Conservation (phyloP, 192 early-diverging fungal species). For the Chytriomyces confervae region DNA sequence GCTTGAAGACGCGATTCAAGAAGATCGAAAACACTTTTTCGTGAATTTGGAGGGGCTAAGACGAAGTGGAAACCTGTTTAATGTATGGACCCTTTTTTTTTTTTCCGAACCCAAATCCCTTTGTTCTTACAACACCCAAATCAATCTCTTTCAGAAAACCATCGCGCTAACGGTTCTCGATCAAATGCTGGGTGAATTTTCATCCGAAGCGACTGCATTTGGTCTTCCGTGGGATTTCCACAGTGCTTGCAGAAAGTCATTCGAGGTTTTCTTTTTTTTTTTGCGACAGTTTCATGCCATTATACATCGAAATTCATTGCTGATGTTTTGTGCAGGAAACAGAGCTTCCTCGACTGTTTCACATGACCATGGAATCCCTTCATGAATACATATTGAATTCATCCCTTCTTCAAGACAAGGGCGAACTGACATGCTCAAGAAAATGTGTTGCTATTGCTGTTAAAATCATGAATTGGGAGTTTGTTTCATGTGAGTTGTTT, state of each 20-base stretch:
- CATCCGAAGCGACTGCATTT: slow-evolving; percentile 34
- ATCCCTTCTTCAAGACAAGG: slow-evolving; percentile 3
- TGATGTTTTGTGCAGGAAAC: slow-evolving; percentile 24
- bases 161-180: slow-evolving; percentile 30
- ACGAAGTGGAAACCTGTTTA: slow-evolving; percentile 8
- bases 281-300: too few relatives aligned
- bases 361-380: slow-evolving; percentile 30
- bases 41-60: slow-evolving; percentile 11
- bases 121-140: too few relatives aligned
- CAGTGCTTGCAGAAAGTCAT: slow-evolving; percentile 19
- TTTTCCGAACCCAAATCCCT: not conserved
- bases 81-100: slow-evolving; percentile 3
- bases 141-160: too few relatives aligned
- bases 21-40: slow-evolving; percentile 7
- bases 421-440: slow-evolving; percentile 13
- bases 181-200: slow-evolving; percentile 37
- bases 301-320: too few relatives aligned
- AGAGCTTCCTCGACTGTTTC: slow-evolving; percentile 29
- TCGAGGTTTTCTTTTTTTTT: slow-evolving; percentile 17
- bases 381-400: slow-evolving; percentile 28
- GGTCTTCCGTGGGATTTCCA: slow-evolving; percentile 41
- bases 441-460: slow-evolving; percentile 23
- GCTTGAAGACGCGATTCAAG: slow-evolving; percentile 8
- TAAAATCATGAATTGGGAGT: slow-evolving; percentile 35
- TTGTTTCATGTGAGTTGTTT: slow-evolving; percentile 24